A percentile compares a stretch with the other conserved stretches of the same genome.
These are phyloP conservation scores for Coriaria nepalensis DNA, from an alignment of 306 rosid species.

Conservation along the genomic window DNA sequence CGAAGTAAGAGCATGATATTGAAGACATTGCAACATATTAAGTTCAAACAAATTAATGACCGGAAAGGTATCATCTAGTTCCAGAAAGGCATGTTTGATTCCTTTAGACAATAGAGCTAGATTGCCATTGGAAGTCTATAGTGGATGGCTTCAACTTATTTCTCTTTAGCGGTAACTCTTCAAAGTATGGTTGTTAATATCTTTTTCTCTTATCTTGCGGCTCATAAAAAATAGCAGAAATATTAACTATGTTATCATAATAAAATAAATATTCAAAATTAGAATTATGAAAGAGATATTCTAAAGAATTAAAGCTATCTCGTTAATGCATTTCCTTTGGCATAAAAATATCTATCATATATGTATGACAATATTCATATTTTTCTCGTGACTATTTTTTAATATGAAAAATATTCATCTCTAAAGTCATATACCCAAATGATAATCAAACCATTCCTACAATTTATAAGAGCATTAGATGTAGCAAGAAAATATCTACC, in stretches of 20 bases:
- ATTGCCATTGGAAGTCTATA: too few relatives aligned
- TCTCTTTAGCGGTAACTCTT: too few relatives aligned
- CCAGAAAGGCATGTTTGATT: too few relatives aligned
- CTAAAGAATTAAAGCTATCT: background rate
- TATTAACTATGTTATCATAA: background rate
- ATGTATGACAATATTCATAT: background rate
- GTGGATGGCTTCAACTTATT: too few relatives aligned
- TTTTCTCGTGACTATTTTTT: background rate
- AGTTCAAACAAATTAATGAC: background rate
- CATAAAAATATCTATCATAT: background rate
- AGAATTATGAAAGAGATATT: background rate
- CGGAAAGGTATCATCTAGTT: too few relatives aligned
- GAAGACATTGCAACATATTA: too few relatives aligned
- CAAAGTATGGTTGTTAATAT: background rate
- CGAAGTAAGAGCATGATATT: too few relatives aligned
- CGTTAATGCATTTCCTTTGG: background rate
- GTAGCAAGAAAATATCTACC: conserved; percentile 1
- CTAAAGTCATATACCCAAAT: background rate
- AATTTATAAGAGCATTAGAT: background rate
- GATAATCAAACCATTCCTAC: background rate
- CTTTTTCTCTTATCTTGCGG: background rate
- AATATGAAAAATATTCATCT: background rate
- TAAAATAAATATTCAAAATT: background rate
- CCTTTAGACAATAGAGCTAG: too few relatives aligned
- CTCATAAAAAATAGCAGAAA: background rate